These are phyloP conservation scores for Thymus quinquecostatus DNA, from an alignment of 257 asterid genomes.

Conservation along the genomic window DNA sequence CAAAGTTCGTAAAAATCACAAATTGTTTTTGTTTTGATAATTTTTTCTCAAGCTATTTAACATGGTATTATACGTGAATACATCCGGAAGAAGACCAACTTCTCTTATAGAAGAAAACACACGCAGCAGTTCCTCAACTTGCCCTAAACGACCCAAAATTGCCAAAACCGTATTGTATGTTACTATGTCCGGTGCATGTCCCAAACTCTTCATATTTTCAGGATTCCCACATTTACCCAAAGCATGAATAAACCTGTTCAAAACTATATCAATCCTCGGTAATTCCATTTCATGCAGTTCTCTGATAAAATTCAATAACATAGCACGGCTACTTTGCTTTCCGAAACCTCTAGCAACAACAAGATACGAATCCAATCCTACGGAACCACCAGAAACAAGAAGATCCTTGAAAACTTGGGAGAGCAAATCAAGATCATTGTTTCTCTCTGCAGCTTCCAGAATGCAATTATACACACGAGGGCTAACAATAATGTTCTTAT, in stretches of 20 bases:
- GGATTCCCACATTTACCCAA: slow-evolving; percentile 64
- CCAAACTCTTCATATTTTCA: slow-evolving; percentile 52
- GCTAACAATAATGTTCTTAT: slow-evolving; percentile 46
- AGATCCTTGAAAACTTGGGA: slow-evolving; percentile 61
- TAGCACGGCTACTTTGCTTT: slow-evolving; percentile 42
- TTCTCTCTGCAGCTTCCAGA: slow-evolving; percentile 61
- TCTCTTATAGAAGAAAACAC: slow-evolving; percentile 60
- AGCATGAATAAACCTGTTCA: slow-evolving; percentile 76
- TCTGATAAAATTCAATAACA: slow-evolving; percentile 51
- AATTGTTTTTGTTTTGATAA: no score
- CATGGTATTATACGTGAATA: slow-evolving; percentile 72
- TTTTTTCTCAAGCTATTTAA: slow-evolving; percentile 58
- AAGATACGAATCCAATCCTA: slow-evolving; percentile 52
- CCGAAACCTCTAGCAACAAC: slow-evolving; percentile 62
- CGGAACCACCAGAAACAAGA: slow-evolving; percentile 45
- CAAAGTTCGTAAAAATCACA: no score
- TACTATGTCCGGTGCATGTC: slow-evolving; percentile 66
- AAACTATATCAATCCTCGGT: slow-evolving; percentile 50
- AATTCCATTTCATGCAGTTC: slow-evolving; percentile 54
- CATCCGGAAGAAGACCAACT: slow-evolving; percentile 60
- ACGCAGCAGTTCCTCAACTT: slow-evolving; percentile 67
- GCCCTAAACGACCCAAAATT: slow-evolving; percentile 66
- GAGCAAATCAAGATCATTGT: slow-evolving; percentile 47
- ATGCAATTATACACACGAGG: slow-evolving; percentile 51
- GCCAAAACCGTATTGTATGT: slow-evolving; percentile 74